Evolutionary conservation across 75 land plant species (phyloP), one percentile per base, ranked within the genome.

Genomic region (Pinus tabuliformis): DNA sequence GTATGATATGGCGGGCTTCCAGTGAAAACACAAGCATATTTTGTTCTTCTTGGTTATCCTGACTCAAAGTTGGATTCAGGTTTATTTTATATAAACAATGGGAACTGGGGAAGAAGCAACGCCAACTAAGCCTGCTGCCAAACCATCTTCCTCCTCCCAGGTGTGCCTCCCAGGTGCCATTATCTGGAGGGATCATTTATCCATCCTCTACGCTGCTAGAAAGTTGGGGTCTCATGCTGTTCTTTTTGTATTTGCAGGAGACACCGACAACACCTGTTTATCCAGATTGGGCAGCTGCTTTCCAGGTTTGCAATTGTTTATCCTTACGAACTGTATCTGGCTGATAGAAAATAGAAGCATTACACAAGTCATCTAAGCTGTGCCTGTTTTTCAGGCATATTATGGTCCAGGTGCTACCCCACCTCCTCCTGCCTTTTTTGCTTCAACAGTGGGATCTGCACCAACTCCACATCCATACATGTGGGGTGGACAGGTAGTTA

Each of bases 231-330:
- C 58, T 77, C 3, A 72, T 26, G 28, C 12, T 42, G 13, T 49
- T 73, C 17, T 16, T 52, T 54, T 28, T 56, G 18, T 60, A 9
- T 54, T 36, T 74, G 17, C 78, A 89, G 91, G 91, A 89, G 76
- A 75, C 84, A 68, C 78, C 91, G 56, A 65, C 90, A 7, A 63
- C 87, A 16, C 82, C 83, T 36, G 60, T 88, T 42, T 93, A 91
- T 74, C 78, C 86, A 73, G 95, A 93, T 76, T 93, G 95, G 95
- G 81, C 88, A 45, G 86, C 85, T 42, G 87, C 95, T 22, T 81
- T 93, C 78, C 92, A 88, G 92, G 92, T 90, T 71, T 78, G 74
- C 70, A 18, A 33, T 76, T 0, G 70, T 60, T 3, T 59, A 24
- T 18, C 6, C 21, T 11, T 18, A 17, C 13, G 5, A 57, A 22